Conservation (phyloP, 2,329 filamentous ascomycete genomes). For the Ceratocystis cacaofunesta region DNA sequence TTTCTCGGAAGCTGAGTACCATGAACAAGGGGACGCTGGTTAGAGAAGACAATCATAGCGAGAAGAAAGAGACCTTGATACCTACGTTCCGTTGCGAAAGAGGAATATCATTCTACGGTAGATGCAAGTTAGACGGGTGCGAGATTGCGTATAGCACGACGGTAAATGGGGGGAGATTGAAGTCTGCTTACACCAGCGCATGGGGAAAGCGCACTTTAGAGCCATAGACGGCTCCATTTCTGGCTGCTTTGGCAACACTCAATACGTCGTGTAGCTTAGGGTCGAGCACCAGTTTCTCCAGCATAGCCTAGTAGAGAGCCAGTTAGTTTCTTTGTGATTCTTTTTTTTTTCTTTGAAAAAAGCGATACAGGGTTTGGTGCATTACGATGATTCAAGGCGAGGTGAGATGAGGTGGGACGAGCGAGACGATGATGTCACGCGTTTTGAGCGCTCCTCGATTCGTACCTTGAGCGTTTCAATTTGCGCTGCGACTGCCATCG, state of each 20-base stretch:
- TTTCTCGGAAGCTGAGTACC: conserved; percentile 50
- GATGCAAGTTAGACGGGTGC: conserved; percentile 4
- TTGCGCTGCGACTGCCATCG: conserved; percentile 9
- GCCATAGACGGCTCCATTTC: conserved; percentile 94
- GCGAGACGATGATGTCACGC: background rate
- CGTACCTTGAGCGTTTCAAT: conserved; percentile 14
- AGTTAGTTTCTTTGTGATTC: background rate
- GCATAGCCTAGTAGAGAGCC: conserved; percentile 37
- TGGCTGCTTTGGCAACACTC: conserved; percentile 75
- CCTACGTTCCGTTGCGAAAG: conserved; percentile 78
- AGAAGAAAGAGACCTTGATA: conserved; percentile 19
- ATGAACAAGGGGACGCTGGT: background rate
- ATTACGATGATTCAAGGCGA: background rate
- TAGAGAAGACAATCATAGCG: background rate
- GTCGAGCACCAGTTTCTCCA: conserved; percentile 67
- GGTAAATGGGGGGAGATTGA: conserved; percentile 18
- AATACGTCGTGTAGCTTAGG: conserved; percentile 75
- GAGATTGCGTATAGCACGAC: background rate
- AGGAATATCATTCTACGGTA: conserved; percentile 73
- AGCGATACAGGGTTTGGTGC: background rate
- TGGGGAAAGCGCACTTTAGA: conserved; percentile 97
- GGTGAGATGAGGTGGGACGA: background rate
- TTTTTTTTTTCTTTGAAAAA: background rate
- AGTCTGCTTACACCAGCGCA: conserved; percentile 59
- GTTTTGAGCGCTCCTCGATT: background rate